These are phyloP conservation scores for Cladophialophora immunda DNA, from an alignment of 2,329 filamentous ascomycete species.

Conservation along the genomic window DNA sequence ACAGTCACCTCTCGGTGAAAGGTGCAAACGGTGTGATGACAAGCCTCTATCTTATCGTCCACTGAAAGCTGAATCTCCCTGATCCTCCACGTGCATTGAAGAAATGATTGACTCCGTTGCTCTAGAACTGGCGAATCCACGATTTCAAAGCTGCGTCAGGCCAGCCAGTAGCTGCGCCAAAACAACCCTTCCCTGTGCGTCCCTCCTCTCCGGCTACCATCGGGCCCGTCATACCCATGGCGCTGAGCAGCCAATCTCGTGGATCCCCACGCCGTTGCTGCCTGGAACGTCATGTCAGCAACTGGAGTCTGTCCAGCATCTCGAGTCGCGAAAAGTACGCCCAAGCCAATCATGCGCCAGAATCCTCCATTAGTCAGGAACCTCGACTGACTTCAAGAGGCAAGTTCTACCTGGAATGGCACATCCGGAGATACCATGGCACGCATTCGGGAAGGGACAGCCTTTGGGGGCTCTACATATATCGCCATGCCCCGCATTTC, in stretches of 20 bases:
- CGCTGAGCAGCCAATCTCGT: constrained; percentile 9
- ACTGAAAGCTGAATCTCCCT: not conserved
- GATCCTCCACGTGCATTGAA: not conserved
- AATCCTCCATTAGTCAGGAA: constrained; percentile 10
- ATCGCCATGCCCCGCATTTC: constrained; percentile 7
- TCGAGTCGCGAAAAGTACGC: constrained; percentile 26
- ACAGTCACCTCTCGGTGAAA: not conserved
- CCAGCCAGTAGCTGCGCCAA: not conserved
- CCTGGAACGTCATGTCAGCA: constrained; percentile 27
- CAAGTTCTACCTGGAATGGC: not conserved
- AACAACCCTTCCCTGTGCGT: too few relatives aligned
- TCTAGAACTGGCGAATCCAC: constrained; percentile 22
- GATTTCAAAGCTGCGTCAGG: not conserved
- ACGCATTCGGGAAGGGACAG: constrained; percentile 21
- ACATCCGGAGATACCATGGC: constrained; percentile 15
- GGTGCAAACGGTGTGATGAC: not conserved
- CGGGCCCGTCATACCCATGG: constrained; percentile 2
- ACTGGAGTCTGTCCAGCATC: not conserved
- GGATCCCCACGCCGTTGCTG: constrained; percentile 8
- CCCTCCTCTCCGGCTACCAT: not conserved
- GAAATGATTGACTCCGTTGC: constrained; percentile 4
- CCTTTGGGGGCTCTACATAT: constrained; percentile 7
- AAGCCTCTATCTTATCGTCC: not conserved
- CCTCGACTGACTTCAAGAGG: constrained; percentile 1
- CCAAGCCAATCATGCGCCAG: constrained; percentile 25